Evolutionary conservation across 345 rosid genomes (phyloP), one percentile per base, ranked within the genome.

Genomic region (Raphanus raphanistrum): DNA sequence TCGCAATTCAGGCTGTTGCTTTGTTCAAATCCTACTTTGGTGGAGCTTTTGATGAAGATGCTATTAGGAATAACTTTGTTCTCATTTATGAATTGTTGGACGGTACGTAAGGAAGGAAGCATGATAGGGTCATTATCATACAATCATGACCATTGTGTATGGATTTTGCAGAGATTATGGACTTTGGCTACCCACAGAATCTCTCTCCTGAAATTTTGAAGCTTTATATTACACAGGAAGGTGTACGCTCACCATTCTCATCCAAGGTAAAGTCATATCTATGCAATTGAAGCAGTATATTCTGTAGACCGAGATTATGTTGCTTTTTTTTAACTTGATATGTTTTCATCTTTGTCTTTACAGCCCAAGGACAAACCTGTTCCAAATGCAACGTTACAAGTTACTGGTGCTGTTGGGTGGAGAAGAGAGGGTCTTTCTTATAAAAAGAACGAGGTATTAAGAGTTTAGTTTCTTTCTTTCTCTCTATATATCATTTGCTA

Each of bases 381-480:
- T 48, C 99, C 99, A 25, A 95, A 95, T 88, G 99, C 99, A 52
- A 95, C 99, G 28, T 85, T 92, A 80, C 99, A 95, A 95, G 99
- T 92, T 82, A 95, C 98, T 0, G 99, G 99, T 82, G 98, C 99
- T 68, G 98, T 95, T 80, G 99, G 99, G 68, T 95, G 98, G 98
- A 88, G 98, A 70, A 91, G 99, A 82, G 99, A 92, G 87, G 99
- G 99, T 32, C 99, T 92, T 79, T 83, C 72, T 81, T 92, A 95
- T 80, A 96, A 95, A 80, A 92, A 96, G 87, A 92, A 95, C 82
- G 99, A 95, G 94, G 99, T 90, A 21, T 21, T 21, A 77, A 85
- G 33, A 12, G 9, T 71, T 73, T 27, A 63, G 7, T 59, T 61
- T 73, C 1, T 52, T 63, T 68, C 32, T 45, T 17, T n/a, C 0